These are phyloP conservation scores for Zizania palustris DNA, from an alignment of 202 grass and related monocot genomes.

Conservation along the genomic window DNA sequence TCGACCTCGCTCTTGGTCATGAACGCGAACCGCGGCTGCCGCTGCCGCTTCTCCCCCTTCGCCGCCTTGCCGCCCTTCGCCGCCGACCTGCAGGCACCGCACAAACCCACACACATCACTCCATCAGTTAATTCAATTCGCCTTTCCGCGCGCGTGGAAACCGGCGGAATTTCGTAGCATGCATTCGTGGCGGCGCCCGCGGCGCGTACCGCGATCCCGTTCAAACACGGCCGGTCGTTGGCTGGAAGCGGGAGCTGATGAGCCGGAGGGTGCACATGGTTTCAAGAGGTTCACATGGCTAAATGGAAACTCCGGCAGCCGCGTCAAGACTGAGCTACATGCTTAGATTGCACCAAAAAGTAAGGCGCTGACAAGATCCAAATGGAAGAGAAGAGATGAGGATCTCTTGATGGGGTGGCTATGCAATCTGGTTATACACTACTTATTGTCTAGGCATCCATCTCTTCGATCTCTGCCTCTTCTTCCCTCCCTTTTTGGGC, in stretches of 20 bases:
- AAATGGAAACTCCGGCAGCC: no score
- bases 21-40: slow-evolving; percentile 80
- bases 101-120: neutral
- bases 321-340: neutral
- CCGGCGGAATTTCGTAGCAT: neutral
- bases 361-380: slow-evolving; percentile 25
- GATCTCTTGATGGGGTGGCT: neutral
- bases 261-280: neutral
- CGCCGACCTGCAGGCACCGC: slow-evolving; percentile 29
- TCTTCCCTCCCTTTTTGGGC: neutral
- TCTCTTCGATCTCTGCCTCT: neutral
- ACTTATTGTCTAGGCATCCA: slow-evolving; percentile 8
- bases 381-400: neutral
- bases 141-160: neutral
- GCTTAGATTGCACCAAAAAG: slow-evolving; percentile 47
- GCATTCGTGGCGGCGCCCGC: no score
- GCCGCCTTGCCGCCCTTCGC: slow-evolving; percentile 38
- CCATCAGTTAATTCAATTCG: neutral
- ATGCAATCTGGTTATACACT: neutral
- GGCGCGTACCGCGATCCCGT: slow-evolving; percentile 26
- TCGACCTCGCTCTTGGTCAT: slow-evolving; percentile 95
- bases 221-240: slow-evolving; percentile 39
- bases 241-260: no score
- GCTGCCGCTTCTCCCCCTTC: slow-evolving; percentile 82
- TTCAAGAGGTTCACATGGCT: no score